A percentile compares a stretch with the other conserved stretches of the same genome.
These are phyloP conservation scores for Podila epigama DNA, from an alignment of 192 early-diverging fungal species.

Conservation along the genomic window DNA sequence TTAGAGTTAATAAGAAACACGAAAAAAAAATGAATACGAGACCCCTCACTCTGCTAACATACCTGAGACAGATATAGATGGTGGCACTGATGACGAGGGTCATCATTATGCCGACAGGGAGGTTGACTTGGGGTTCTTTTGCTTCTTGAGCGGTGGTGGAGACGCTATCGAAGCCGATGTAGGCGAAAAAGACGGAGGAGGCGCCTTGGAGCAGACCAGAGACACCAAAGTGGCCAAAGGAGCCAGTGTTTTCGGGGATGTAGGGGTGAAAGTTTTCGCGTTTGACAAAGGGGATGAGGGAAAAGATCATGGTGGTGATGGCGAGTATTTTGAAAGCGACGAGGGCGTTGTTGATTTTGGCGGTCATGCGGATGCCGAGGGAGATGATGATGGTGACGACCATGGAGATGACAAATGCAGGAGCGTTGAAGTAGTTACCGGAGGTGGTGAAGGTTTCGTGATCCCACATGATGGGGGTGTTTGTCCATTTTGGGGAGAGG, in stretches of 20 bases:
- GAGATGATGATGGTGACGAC: conserved; percentile 71
- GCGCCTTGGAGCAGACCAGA: conserved; percentile 77
- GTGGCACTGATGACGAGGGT: conserved; percentile 79
- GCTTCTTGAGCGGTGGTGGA: conserved; percentile 88
- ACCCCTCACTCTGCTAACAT: background rate
- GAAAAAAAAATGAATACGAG: background rate
- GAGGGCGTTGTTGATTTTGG: conserved; percentile 74
- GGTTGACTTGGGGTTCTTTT: conserved; percentile 76
- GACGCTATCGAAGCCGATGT: conserved; percentile 91
- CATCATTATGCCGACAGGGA: conserved; percentile 88
- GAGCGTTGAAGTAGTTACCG: conserved; percentile 74
- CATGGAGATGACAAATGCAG: conserved; percentile 73
- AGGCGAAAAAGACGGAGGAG: conserved; percentile 78
- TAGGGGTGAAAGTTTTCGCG: conserved; percentile 78
- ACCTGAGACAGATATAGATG: conserved; percentile 74
- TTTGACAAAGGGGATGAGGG: conserved; percentile 72
- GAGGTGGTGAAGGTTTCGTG: conserved; percentile 29
- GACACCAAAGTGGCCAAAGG: conserved; percentile 67
- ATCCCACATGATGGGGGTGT: conserved; percentile 73
- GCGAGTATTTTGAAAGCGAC: conserved; percentile 79
- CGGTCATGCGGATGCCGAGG: conserved; percentile 76
- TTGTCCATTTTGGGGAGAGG: conserved; percentile 64
- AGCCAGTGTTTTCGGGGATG: conserved; percentile 68
- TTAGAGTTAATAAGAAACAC: background rate
- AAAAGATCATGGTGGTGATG: conserved; percentile 83